Percentiles rank a stretch among this genome's conserved stretches.
These are phyloP conservation scores for Nasturtium officinale DNA, from an alignment of 345 rosid genomes.

Conservation along the genomic window DNA sequence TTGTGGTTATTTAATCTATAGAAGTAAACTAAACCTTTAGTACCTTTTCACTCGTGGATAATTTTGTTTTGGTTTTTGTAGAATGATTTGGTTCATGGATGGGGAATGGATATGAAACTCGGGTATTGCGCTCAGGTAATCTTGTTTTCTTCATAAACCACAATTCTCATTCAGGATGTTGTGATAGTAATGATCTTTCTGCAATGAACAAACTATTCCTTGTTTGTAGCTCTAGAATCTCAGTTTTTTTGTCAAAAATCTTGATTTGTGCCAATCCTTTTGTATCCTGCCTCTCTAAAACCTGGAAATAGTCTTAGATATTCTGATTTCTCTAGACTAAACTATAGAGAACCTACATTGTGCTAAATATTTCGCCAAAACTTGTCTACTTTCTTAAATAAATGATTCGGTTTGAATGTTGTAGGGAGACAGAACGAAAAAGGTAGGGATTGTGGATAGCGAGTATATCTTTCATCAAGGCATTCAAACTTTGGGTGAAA, in stretches of 20 bases:
- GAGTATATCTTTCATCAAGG: conserved; percentile 89
- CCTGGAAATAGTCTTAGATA: too few species aligned
- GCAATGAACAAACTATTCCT: background rate
- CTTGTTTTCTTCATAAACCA: background rate
- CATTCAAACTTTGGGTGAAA: conserved; percentile 85
- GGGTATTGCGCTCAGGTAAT: conserved; percentile 97
- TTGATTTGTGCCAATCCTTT: background rate
- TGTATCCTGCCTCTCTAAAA: background rate
- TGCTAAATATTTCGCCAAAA: background rate
- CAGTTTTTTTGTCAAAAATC: background rate
- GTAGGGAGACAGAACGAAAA: conserved; percentile 90
- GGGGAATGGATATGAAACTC: conserved; percentile 99
- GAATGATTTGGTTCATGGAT: conserved; percentile 98
- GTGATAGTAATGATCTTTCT: background rate
- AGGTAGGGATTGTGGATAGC: conserved; percentile 84
- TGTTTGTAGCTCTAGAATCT: background rate
- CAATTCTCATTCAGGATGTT: background rate
- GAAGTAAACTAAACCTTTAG: conserved; percentile 9
- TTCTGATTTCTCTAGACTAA: too few species aligned
- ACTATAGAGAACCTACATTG: background rate
- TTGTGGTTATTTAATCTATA: background rate
- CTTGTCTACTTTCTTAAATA: background rate
- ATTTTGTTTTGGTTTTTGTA: conserved; percentile 39
- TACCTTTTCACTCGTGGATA: conserved; percentile 22
- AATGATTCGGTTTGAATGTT: background rate